Base-by-base conservation (phyloP, 441 rosid genomes). In the Euphorbia corollata region DNA sequence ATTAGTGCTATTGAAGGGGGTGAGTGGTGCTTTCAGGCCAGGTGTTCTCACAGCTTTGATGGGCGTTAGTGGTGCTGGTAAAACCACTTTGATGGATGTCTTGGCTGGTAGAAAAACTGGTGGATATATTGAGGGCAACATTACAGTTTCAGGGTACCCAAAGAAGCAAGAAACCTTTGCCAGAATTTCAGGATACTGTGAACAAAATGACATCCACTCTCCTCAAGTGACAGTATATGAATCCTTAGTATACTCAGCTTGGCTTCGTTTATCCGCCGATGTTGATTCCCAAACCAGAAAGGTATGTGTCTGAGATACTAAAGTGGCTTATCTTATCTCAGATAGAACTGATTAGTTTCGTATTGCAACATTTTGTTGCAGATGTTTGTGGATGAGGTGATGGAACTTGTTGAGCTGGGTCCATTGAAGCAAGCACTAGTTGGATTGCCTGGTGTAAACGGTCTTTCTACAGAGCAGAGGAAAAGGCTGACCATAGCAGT, bases 51-150 rank as follows among this genome's bases (percentile, higher is more conserved):
- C 95, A 6, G 96, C 98, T 65, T 75, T 90, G 66, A 90, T 92
- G 91, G 98, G 98, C 41, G 91, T 87, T 27, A 87, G 89, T 24
- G 98, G 98, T 10, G 93, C 98, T 43, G 98, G 98, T 22, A 92
- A 82, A 74, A 82, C 85, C 45, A 82, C 83, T 22, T 41, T 82
- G 68, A 75, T 82, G 83, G 85, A 82, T 75, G 85, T 82, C 48
- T 63, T 82, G 61, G 85, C 85, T 19, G 85, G 85, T 41, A 73
- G 85, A 60, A 82, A 82, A 70, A 82, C 82, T 7, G 75, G 75
- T 61, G 83, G 86, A 23, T 73, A 82, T 65, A 73, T 75, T 9
- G 82, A 82, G 16, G 86, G 83, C 7, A 69, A 51, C 36, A 77
- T 79, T 38, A 73, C 56, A 13, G 63, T 82, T 69, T 79, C 86